These are phyloP conservation scores for Umbelopsis isabellina DNA, from an alignment of 192 early-diverging fungal species.

Conservation along the genomic window DNA sequence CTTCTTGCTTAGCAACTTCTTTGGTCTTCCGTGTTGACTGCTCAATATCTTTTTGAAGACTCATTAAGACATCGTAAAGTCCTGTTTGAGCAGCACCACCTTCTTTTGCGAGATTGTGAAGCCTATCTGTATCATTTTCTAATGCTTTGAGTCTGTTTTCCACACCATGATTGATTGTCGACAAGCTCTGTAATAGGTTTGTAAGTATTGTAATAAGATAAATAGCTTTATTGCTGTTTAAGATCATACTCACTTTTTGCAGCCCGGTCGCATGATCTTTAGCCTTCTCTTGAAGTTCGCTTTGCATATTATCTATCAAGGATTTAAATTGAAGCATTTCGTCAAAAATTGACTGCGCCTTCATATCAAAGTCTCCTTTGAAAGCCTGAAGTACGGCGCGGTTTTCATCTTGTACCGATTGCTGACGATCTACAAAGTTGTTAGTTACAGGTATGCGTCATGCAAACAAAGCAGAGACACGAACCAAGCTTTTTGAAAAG, in stretches of 20 bases:
- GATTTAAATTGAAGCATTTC: slow-evolving; percentile 27
- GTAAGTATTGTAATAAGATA: too few species aligned
- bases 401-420: not conserved
- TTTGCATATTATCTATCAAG: slow-evolving; percentile 22
- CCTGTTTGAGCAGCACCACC: slow-evolving; percentile 10
- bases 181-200: not conserved
- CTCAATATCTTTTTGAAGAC: not conserved
- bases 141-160: slow-evolving; percentile 37
- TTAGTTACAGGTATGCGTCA: not conserved
- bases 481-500: slow-evolving; percentile 37
- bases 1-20: not conserved
- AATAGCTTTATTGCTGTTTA: not conserved
- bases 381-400: slow-evolving; percentile 4
- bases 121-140: not conserved
- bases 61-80: not conserved
- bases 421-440: not conserved
- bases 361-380: slow-evolving; percentile 35
- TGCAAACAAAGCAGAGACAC: slow-evolving; percentile 13
- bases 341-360: slow-evolving; percentile 8
- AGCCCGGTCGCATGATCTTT: slow-evolving; percentile 16
- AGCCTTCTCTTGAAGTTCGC: slow-evolving; percentile 6
- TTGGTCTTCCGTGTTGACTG: not conserved
- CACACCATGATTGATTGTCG: slow-evolving; percentile 32
- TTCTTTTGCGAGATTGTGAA: slow-evolving; percentile 10
- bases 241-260: slow-evolving; percentile 3